A percentile compares a stretch with the other conserved stretches of the same genome.
Evolutionary conservation across 805 yeast species (phyloP).

Genomic region (Lachancea meyersii): DNA sequence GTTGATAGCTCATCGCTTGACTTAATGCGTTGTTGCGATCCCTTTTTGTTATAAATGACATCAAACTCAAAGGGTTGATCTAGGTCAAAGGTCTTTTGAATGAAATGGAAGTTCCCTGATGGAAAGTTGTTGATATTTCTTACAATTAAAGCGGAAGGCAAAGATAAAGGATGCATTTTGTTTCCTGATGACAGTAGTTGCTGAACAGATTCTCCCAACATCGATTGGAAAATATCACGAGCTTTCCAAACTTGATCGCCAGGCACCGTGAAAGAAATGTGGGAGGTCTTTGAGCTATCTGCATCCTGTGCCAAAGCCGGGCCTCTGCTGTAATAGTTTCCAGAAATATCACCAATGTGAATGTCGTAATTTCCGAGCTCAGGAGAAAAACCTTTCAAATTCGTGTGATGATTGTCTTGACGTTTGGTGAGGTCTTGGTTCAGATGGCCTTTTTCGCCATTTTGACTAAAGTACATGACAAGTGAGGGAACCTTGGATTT

Average conservation of each 20-base stretch:
- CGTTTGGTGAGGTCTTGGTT: not conserved
- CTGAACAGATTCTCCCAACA: constrained; percentile 65
- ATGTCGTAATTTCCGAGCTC: constrained; percentile 65
- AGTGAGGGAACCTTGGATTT: constrained; percentile 52
- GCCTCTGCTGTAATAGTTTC: constrained; percentile 22
- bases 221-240: constrained; percentile 61
- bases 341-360: constrained; percentile 51
- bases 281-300: constrained; percentile 59
- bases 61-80: constrained; percentile 58
- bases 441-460: constrained; percentile 39
- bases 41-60: constrained; percentile 49
- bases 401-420: not conserved
- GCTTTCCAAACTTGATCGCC: constrained; percentile 72
- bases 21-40: constrained; percentile 38
- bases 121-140: constrained; percentile 52
- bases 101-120: constrained; percentile 68
- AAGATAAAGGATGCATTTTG: constrained; percentile 29
- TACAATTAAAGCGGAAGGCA: constrained; percentile 45
- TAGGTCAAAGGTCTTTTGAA: constrained; percentile 74
- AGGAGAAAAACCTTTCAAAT: constrained; percentile 47
- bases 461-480: constrained; percentile 74
- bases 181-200: constrained; percentile 30
- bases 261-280: constrained; percentile 64
- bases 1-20: constrained; percentile 19
- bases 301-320: constrained; percentile 36